Evolutionary conservation across 768 basidiomycete species (phyloP).

Genomic region (Amanita polypyramis): DNA sequence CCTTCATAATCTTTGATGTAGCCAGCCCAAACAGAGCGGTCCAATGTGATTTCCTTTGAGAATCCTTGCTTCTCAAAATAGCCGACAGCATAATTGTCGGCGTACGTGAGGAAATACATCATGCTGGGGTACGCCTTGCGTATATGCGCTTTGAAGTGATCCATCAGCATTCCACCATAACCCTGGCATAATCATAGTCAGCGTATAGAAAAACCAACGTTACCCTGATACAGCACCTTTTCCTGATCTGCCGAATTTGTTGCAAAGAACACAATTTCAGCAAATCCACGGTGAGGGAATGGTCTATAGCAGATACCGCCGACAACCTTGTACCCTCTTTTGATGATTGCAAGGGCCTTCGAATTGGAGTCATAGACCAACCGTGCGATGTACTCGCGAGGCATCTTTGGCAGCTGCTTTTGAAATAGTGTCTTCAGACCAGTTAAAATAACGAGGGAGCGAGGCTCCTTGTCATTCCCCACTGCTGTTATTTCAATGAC

Average conservation of each 20-base stretch:
- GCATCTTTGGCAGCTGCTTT: slow-evolving; percentile 97
- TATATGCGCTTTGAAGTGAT: slow-evolving; percentile 93
- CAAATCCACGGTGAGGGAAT: slow-evolving; percentile 89
- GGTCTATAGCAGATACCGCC: slow-evolving; percentile 97
- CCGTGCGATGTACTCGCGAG: slow-evolving; percentile 94
- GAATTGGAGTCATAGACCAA: slow-evolving; percentile 91
- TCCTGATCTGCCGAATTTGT: slow-evolving; percentile 95
- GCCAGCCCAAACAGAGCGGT: slow-evolving; percentile 88
- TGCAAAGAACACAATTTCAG: slow-evolving; percentile 98
- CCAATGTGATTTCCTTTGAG: slow-evolving; percentile 92
- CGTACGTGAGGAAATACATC: slow-evolving; percentile 95
- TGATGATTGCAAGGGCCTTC: slow-evolving; percentile 89
- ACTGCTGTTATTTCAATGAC: slow-evolving; percentile 80
- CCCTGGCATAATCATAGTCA: slow-evolving; percentile 40
- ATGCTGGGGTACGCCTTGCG: slow-evolving; percentile 73
- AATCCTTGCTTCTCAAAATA: slow-evolving; percentile 99
- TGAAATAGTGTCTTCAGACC: slow-evolving; percentile 97
- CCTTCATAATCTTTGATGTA: slow-evolving; percentile 99
- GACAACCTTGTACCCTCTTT: slow-evolving; percentile 90
- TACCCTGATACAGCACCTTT: slow-evolving; percentile 47
- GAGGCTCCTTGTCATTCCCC: slow-evolving; percentile 68
- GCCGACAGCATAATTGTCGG: slow-evolving; percentile 97
- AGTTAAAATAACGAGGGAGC: slow-evolving; percentile 77
- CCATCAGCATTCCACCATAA: slow-evolving; percentile 97
- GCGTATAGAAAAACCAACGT: background rate